These are phyloP conservation scores for Ophiostoma himal-ulmi DNA, from an alignment of 2,329 filamentous ascomycete genomes.

Conservation along the genomic window DNA sequence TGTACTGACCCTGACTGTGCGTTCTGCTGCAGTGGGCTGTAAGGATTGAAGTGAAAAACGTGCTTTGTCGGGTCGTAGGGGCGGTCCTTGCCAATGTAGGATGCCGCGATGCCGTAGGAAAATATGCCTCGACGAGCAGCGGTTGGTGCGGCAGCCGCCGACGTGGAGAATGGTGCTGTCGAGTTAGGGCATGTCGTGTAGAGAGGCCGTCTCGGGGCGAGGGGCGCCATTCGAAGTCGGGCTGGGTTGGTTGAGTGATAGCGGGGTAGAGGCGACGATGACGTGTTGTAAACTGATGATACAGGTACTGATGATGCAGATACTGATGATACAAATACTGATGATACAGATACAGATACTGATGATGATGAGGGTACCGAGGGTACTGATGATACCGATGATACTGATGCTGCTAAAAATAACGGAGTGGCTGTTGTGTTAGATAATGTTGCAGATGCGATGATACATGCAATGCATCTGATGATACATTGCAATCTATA, in stretches of 20 bases:
- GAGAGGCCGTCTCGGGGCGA: constrained; percentile 9
- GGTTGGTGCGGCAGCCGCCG: not conserved
- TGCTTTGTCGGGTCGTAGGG: constrained; percentile 63
- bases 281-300: not conserved
- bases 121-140: constrained; percentile 35
- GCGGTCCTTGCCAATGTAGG: constrained; percentile 67
- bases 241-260: not conserved
- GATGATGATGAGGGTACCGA: not conserved
- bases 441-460: not conserved
- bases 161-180: not conserved
- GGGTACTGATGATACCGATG: not conserved
- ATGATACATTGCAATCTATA: not conserved
- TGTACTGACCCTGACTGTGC: constrained; percentile 22
- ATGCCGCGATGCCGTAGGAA: constrained; percentile 66
- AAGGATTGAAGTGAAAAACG: constrained; percentile 66
- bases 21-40: constrained; percentile 52
- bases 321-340: not conserved
- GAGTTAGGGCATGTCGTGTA: not conserved
- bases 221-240: constrained; percentile 14
- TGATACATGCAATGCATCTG: not conserved
- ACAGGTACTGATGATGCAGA: not conserved
- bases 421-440: not conserved
- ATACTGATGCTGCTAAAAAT: not conserved
- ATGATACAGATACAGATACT: not conserved
- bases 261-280: not conserved